These are phyloP conservation scores for Conidiobolus incongruus DNA, from an alignment of 371 early-diverging fungal species.

Conservation along the genomic window DNA sequence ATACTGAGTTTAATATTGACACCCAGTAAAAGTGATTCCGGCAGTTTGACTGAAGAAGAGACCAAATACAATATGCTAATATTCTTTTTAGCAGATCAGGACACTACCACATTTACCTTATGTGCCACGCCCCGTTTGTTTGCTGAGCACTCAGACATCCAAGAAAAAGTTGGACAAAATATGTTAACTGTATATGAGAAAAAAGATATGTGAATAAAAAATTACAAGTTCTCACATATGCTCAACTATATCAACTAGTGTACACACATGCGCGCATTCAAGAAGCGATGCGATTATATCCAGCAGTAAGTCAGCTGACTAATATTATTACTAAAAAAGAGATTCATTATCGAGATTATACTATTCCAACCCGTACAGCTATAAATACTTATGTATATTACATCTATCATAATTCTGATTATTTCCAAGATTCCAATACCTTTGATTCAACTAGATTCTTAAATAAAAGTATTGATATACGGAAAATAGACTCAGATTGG, in stretches of 20 bases:
- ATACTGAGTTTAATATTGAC: background rate
- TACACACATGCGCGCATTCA: conserved; percentile 16
- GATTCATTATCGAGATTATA: background rate
- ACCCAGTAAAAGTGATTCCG: background rate
- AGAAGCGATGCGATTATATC: conserved; percentile 18
- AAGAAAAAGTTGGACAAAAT: background rate
- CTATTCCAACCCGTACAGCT: conserved; percentile 7
- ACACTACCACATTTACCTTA: conserved; percentile 1
- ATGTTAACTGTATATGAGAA: background rate
- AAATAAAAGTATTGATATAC: background rate
- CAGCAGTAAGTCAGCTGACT: conserved; percentile 7
- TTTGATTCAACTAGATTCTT: conserved; percentile 15
- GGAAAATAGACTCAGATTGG: background rate
- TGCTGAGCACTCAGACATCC: background rate
- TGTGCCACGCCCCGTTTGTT: background rate
- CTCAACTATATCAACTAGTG: conserved; percentile 13
- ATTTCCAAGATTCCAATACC: conserved; percentile 10
- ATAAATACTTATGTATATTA: conserved; percentile 7
- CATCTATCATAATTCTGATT: conserved; percentile 9
- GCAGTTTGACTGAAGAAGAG: background rate
- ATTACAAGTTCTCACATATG: conserved; percentile 8
- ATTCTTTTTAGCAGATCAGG: too few relatives aligned
- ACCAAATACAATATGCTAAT: background rate
- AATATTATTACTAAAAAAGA: background rate
- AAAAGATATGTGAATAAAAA: background rate